A percentile compares a stretch with the other conserved stretches of the same genome.
Conservation (phyloP, 2,329 filamentous ascomycete genomes). For the Parastagonospora avenae region DNA sequence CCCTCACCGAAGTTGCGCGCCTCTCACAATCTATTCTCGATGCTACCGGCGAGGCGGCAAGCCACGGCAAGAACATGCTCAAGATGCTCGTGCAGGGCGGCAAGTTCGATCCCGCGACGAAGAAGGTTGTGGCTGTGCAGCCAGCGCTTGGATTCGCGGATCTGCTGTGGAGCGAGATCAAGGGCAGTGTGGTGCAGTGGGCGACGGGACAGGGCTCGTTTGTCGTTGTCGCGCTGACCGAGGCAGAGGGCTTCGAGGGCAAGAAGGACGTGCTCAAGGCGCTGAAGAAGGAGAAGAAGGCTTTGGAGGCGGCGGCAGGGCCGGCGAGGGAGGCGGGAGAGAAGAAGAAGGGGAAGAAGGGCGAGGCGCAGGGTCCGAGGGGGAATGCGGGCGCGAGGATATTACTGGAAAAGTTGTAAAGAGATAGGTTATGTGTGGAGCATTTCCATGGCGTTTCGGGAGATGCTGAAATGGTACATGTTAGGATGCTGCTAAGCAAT, state of each 20-base stretch:
- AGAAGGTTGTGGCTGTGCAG: constrained; percentile 71
- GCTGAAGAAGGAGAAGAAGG: constrained; percentile 74
- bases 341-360: constrained; percentile 42
- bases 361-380: constrained; percentile 45
- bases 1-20: constrained; percentile 68
- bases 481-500: too few species aligned
- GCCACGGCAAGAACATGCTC: constrained; percentile 78
- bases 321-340: constrained; percentile 38
- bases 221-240: constrained; percentile 79
- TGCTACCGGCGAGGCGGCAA: constrained; percentile 54
- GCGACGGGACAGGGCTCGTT: constrained; percentile 86
- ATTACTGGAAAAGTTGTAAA: constrained; percentile 49
- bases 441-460: too few species aligned
- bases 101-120: constrained; percentile 75
- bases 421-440: background rate
- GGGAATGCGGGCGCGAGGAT: constrained; percentile 56
- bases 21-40: constrained; percentile 45
- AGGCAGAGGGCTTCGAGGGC: constrained; percentile 71
- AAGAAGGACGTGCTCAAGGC: constrained; percentile 70
- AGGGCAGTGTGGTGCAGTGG: constrained; percentile 77
- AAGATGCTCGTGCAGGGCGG: constrained; percentile 91
- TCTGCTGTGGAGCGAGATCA: constrained; percentile 80
- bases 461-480: too few species aligned
- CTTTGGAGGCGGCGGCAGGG: constrained; percentile 68
- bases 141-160: constrained; percentile 81